Evolutionary conservation across 352 stramenopile species (phyloP).

Genomic region (Stramenopiles sp.): DNA sequence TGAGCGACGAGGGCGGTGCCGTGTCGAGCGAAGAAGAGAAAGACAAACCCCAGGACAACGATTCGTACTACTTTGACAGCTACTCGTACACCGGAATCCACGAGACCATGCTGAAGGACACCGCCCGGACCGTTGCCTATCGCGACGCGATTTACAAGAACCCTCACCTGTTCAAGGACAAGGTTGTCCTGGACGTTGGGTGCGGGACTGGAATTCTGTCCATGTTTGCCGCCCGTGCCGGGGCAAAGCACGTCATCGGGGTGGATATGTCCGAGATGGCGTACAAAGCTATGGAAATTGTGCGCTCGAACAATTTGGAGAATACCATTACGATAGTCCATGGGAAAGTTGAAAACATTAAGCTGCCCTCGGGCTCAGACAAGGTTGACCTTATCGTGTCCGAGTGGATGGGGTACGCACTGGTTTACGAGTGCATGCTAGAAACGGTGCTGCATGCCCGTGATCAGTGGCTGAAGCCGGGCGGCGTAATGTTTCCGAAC

Average conservation of each 20-base stretch:
- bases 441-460: constrained; percentile 84
- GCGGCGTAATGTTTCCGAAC: constrained; percentile 83
- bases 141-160: constrained; percentile 91
- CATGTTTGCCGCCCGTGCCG: constrained; percentile 86
- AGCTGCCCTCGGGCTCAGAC: constrained; percentile 55
- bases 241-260: constrained; percentile 65
- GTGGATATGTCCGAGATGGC: constrained; percentile 85
- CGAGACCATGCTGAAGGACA: constrained; percentile 94
- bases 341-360: constrained; percentile 72
- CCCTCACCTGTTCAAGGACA: constrained; percentile 84
- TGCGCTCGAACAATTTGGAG: constrained; percentile 72
- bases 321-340: constrained; percentile 83
- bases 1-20: not conserved
- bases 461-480: constrained; percentile 77
- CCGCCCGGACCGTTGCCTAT: constrained; percentile 86
- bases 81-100: constrained; percentile 96
- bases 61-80: constrained; percentile 85
- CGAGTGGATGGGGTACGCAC: constrained; percentile 97
- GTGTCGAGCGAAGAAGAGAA: not conserved
- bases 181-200: constrained; percentile 85
- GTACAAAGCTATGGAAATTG: constrained; percentile 75
- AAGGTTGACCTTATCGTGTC: constrained; percentile 91
- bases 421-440: constrained; percentile 93
- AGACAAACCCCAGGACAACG: not conserved
- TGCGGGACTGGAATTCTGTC: constrained; percentile 87